phyloP scores from a whole-genome alignment of 73 alveolate species.

The Stentor coeruleus region DNA sequence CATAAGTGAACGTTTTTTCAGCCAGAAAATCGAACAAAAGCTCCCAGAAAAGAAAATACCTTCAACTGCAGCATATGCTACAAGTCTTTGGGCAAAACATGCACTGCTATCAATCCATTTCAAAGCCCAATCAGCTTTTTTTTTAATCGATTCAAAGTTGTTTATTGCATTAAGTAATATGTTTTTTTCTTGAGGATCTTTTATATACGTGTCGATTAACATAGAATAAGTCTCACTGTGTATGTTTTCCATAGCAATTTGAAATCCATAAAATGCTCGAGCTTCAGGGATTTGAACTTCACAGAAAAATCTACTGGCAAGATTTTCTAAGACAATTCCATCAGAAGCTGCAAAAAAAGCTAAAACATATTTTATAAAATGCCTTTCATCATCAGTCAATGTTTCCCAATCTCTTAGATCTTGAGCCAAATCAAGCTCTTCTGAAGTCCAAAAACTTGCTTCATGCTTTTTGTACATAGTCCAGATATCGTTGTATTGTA shows the following conservation, averaged over 20 bases:
- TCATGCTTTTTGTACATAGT: constrained; percentile 91
- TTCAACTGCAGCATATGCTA: constrained; percentile 96
- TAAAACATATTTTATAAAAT: constrained; percentile 91
- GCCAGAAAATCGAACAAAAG: constrained; percentile 93
- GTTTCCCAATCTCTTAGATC: constrained; percentile 88
- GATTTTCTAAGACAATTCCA: constrained; percentile 93
- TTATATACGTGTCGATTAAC: constrained; percentile 68
- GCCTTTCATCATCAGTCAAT: constrained; percentile 76
- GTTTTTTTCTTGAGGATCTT: constrained; percentile 37
- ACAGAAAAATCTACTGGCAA: constrained; percentile 73
- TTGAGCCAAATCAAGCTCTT: constrained; percentile 90
- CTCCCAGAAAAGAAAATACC: constrained; percentile 91
- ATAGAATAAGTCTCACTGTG: constrained; percentile 93
- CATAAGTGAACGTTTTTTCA: constrained; percentile 91
- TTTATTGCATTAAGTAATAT: constrained; percentile 79
- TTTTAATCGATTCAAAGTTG: constrained; percentile 74
- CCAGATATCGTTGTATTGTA: constrained; percentile 91
- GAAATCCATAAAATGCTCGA: constrained; percentile 96
- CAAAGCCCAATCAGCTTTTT: constrained; percentile 96
- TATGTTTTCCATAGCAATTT: constrained; percentile 96
- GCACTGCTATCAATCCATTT: constrained; percentile 78
- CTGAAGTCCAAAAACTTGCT: constrained; percentile 94
- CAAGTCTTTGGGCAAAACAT: constrained; percentile 80
- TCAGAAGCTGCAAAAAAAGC: constrained; percentile 98
- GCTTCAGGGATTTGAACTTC: constrained; percentile 94